A percentile compares a stretch with the other conserved stretches of the same genome.
phyloP scores from a whole-genome alignment of 2,329 filamentous ascomycete species.

The Aspergillus alliaceus region DNA sequence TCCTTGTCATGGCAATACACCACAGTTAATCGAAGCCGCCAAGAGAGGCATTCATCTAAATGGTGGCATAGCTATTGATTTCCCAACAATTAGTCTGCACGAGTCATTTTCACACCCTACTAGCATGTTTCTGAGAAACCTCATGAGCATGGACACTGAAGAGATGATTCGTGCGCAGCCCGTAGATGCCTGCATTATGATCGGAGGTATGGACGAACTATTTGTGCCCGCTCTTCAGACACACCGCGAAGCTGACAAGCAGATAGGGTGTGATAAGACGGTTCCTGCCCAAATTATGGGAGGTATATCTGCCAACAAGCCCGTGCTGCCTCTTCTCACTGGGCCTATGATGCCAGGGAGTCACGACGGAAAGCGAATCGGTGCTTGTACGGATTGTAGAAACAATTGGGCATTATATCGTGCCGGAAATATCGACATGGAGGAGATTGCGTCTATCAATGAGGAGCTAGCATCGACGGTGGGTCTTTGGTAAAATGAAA shows the following conservation, averaged over 20 bases:
- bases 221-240: neutral
- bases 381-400: conserved; percentile 73
- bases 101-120: conserved; percentile 70
- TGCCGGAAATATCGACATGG: conserved; percentile 66
- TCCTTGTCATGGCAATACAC: conserved; percentile 71
- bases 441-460: conserved; percentile 69
- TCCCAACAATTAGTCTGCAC: conserved; percentile 71
- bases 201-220: conserved; percentile 55
- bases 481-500: too few species aligned
- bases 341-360: conserved; percentile 76
- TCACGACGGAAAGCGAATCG: conserved; percentile 62
- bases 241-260: neutral
- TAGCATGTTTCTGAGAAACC: conserved; percentile 71
- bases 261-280: conserved; percentile 71
- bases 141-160: conserved; percentile 80
- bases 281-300: conserved; percentile 75
- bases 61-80: conserved; percentile 69
- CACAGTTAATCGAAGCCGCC: conserved; percentile 69
- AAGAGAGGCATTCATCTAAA: conserved; percentile 67
- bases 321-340: conserved; percentile 66
- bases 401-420: conserved; percentile 72
- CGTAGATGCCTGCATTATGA: conserved; percentile 65
- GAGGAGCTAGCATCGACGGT: conserved; percentile 72
- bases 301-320: conserved; percentile 72
- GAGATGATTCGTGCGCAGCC: conserved; percentile 75